phyloP scores from a whole-genome alignment of 495 filamentous ascomycete species.

The Daldinia vernicosa region DNA sequence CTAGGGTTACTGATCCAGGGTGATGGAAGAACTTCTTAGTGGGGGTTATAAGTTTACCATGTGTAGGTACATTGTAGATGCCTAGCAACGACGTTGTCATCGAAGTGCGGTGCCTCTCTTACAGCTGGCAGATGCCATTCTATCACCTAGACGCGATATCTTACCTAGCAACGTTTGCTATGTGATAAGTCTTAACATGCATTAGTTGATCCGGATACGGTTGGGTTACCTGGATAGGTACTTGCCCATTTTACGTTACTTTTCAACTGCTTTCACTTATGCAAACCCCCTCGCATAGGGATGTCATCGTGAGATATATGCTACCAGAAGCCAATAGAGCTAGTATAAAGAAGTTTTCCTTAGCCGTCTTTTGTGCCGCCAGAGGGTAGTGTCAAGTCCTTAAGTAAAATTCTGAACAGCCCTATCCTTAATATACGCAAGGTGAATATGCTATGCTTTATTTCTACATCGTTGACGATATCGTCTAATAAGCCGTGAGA shows the following conservation, averaged over 20 bases:
- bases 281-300: neutral
- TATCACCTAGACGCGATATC: neutral
- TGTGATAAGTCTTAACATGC: neutral
- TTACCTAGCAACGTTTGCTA: neutral
- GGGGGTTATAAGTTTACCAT: neutral
- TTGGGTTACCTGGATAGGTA: neutral
- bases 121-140: neutral
- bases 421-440: too few relatives aligned
- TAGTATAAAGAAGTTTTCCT: too few relatives aligned
- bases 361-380: too few relatives aligned
- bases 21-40: neutral
- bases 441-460: too few relatives aligned
- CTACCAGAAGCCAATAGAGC: too few relatives aligned
- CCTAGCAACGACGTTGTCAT: neutral
- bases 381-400: too few relatives aligned
- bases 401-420: too few relatives aligned
- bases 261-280: neutral
- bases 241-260: neutral
- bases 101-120: neutral
- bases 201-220: neutral
- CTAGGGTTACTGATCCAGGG: neutral
- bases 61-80: neutral
- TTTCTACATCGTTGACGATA: too few relatives aligned
- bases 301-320: too few relatives aligned
- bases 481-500: too few relatives aligned